A percentile compares a stretch with the other conserved stretches of the same genome.
phyloP scores from a whole-genome alignment of 768 basidiomycete genomes.

The Pulveroboletus ravenelii region DNA sequence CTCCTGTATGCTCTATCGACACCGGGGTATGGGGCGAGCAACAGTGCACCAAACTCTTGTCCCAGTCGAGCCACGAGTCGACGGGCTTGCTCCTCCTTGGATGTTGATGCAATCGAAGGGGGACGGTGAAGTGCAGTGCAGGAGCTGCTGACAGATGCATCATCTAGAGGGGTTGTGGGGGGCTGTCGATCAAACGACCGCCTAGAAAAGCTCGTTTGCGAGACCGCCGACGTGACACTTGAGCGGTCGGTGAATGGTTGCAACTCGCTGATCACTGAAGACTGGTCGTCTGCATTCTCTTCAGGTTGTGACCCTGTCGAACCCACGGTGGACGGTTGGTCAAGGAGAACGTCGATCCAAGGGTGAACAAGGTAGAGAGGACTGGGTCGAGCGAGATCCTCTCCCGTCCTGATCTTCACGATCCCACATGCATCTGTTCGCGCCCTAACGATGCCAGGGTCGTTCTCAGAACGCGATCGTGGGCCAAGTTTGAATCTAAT shows the following conservation, averaged over 20 bases:
- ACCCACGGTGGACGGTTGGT: background rate
- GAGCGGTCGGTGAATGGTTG: background rate
- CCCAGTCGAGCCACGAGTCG: background rate
- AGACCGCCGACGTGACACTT: no score
- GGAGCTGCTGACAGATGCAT: background rate
- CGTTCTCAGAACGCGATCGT: background rate
- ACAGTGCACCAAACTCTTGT: slow-evolving; percentile 5
- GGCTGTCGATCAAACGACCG: no score
- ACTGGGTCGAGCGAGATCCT: slow-evolving; percentile 2
- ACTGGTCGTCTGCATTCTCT: background rate
- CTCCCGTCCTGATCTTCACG: slow-evolving; percentile 3
- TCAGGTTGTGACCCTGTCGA: background rate
- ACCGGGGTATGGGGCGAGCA: slow-evolving; percentile 1
- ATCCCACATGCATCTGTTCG: background rate
- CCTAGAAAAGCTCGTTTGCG: background rate
- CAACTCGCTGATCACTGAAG: background rate
- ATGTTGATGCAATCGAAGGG: background rate
- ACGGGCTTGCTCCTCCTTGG: background rate
- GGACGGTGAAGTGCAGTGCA: background rate
- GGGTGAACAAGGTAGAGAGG: slow-evolving; percentile 10
- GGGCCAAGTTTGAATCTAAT: slow-evolving; percentile 5
- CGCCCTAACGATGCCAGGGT: background rate
- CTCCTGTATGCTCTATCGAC: slow-evolving; percentile 1
- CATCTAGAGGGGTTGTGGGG: no score
- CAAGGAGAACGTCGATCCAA: slow-evolving; percentile 13